Evolutionary conservation across 164 flowering plant genomes (phyloP), one percentile per base, ranked within the genome.

Genomic region (Nymphaea colorata): DNA sequence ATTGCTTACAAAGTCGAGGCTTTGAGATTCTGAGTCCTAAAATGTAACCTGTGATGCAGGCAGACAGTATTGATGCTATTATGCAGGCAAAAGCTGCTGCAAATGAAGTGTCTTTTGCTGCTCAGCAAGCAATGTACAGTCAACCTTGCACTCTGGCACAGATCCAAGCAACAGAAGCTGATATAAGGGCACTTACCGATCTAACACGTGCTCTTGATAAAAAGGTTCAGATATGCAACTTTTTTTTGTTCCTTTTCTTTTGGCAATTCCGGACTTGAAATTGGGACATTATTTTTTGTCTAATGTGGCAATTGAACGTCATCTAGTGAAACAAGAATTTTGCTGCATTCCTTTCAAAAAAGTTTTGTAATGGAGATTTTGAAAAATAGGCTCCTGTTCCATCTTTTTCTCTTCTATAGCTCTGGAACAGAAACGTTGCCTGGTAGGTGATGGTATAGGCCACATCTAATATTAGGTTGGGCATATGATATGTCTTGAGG

Each of bases 111-210:
- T 61, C 71, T 63, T 36, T 64, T 18, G 68, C 70, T 65, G 69
- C 77, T 17, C 82, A 75, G 51, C 84, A 79, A 71, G 80, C 76
- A 7, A 45, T 76, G 65, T 66, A 74, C 69, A 74, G 72, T 70
- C 87, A 79, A 62, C 81, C 85, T 17, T 75, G 68, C 67, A 64
- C 77, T 66, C 66, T 74, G 45, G 82, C 83, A 42, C 86, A 82
- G 69, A 74, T 79, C 67, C 90, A 82, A 72, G 79, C 87, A 44
- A 83, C 81, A 77, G 87, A 87, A 70, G 87, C 91, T 75, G 91
- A 87, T 77, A 76, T 82, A 60, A 82, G 75, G 69, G 86, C 87
- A 73, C 77, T 87, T 63, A 78, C 82, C 64, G 84, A 83, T 65
- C 68, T 87, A 66, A 74, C 80, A 66, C 85, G 86, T 72, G 86